Conservation (phyloP, 1,139 yeast genomes). For the Hemisphaericaspora xylanilytica region DNA sequence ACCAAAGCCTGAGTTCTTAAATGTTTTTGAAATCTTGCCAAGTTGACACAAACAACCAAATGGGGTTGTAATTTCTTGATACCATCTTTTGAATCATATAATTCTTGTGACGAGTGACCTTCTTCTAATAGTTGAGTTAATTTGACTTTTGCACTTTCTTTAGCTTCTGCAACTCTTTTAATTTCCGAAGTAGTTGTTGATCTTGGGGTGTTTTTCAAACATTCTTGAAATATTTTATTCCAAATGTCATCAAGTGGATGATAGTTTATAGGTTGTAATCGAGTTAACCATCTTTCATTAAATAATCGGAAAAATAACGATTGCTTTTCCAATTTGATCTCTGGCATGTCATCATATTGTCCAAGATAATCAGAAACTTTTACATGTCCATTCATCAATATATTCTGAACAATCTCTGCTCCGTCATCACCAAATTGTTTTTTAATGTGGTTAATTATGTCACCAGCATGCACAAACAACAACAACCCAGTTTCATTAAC, state of each 20-base stretch:
- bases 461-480: slow-evolving; percentile 71
- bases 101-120: slow-evolving; percentile 28
- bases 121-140: slow-evolving; percentile 35
- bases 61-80: slow-evolving; percentile 43
- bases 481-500: slow-evolving; percentile 66
- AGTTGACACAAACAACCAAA: slow-evolving; percentile 60
- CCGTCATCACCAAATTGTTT: slow-evolving; percentile 40
- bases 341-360: slow-evolving; percentile 28
- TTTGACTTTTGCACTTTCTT: slow-evolving; percentile 53
- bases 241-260: slow-evolving; percentile 57
- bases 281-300: slow-evolving; percentile 54
- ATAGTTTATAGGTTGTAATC: slow-evolving; percentile 38
- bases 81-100: slow-evolving; percentile 33
- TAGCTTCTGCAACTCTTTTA: slow-evolving; percentile 64
- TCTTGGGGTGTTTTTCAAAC: slow-evolving; percentile 50
- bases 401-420: slow-evolving; percentile 73
- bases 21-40: slow-evolving; percentile 64
- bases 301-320: slow-evolving; percentile 46
- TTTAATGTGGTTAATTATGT: slow-evolving; percentile 58
- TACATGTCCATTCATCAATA: slow-evolving; percentile 63
- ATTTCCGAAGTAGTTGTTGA: slow-evolving; percentile 54
- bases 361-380: slow-evolving; percentile 58
- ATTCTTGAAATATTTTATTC: slow-evolving; percentile 51
- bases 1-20: slow-evolving; percentile 64
- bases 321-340: slow-evolving; percentile 22